Base-by-base conservation (phyloP, 225 moss, liverwort and hornwort species). In the Asterella californica region DNA sequence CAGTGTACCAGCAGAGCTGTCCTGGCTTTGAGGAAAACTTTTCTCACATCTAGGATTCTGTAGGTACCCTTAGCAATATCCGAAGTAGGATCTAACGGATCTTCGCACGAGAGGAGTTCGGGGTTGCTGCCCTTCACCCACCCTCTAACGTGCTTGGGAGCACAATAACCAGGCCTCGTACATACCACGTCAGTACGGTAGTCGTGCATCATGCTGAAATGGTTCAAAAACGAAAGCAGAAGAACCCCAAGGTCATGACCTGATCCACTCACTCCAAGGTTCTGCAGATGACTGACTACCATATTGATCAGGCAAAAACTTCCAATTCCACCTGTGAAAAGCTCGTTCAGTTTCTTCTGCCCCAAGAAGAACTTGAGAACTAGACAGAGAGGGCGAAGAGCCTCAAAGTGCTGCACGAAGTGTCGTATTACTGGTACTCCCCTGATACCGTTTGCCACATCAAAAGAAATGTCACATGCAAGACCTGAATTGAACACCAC, bases 231-330 rank as follows among this genome's bases (percentile, higher is more conserved):
- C 4, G 86, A 78, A 9, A 83, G 62, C 63, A 86, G 78, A 9
- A 86, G 74, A 18, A 74, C 53, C 2, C 86, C 83, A 8, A 83
- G 55, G 59, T 86, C 86, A 32, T 81, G 60, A 32, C 80, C 86
- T n/a, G 61, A 29, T 61, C 80, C 83, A 54, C 48, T 59, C 37
- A 29, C 34, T 53, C 76, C 83, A 42, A 86, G 57, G 50, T 81
- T 79, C 38, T 79, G 83, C 12, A 86, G 75, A 33, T 83, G 75
- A 65, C 65, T 86, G 11, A 83, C 78, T 15, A 83, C 50, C 86
- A 86, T 83, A 70, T 83, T 78, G 22, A 55, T 83, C 10, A 86
- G 71, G 83, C 86, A 86, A 72, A 86, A 86, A 72, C 86, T 86
- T 29, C 83, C 79, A 67, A 86, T 75, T 18, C 86, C 86, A 18